Evolutionary conservation across 179 eudicot genomes (phyloP), one percentile per base, ranked within the genome.

Genomic region (Pouteria campechiana): DNA sequence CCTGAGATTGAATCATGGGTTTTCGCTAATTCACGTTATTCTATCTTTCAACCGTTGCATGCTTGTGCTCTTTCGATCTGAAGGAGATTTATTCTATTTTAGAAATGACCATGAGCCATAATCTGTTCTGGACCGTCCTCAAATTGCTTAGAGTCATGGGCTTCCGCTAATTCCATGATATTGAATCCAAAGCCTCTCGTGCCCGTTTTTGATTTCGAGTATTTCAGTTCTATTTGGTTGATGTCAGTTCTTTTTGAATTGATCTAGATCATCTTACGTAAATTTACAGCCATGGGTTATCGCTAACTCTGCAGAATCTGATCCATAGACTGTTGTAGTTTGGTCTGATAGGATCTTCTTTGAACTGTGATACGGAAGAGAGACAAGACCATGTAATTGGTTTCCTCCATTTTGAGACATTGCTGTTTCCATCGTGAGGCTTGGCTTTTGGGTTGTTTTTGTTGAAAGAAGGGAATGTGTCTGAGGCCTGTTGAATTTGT

Each of bases 331-430:
- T 30, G n/a, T 56, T 39, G 41, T 37, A 37, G 7, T 7, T 22
- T 10, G 31, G 9, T 16, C 40, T 32, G 25, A 17, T 6, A 44
- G 24, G 44, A 21, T 29, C 42, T 56, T 15, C 45, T 17, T 24
- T 20, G 29, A 7, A 17, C 37, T 61, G 11, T 59, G 38, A n/a
- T 13, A 25, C n/a, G n/a, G 7, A 30, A 67, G 33, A 30, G 39
- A 15, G 30, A 46, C n/a, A n/a, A n/a, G 27, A 52, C 32, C 65
- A 75, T 75, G 83, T 79, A 76, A 71, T 30, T 57, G 48, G 3
- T 46, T 21, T 39, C 3, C 44, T 23, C 33, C 17, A 21, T 52
- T 48, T 29, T 29, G 16, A n/a, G n/a, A 13, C 22, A 9, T 24
- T 51, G 30, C 29, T 27, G 37, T 61, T 25, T 8, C n/a, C 14